phyloP scores from a whole-genome alignment of 176 grass and related monocot species.

The Aegilops speltoides region DNA sequence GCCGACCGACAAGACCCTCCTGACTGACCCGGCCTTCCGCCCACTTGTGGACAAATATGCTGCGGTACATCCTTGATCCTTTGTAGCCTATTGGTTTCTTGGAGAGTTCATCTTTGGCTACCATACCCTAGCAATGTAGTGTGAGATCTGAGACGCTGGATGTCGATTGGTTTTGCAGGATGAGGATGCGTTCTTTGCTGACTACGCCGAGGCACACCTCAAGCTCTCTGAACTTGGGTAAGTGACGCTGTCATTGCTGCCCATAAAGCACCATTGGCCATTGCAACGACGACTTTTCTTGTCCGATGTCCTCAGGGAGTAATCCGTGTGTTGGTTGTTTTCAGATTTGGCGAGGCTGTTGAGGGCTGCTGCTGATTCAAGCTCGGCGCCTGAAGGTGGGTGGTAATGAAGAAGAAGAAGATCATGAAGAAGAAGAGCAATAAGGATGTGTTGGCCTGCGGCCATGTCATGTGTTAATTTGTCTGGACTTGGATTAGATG shows the following conservation, averaged over 20 bases:
- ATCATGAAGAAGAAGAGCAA: constrained; percentile 35
- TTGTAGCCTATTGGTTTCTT: background rate
- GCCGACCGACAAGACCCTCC: constrained; percentile 77
- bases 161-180: constrained; percentile 38
- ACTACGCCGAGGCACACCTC: constrained; percentile 74
- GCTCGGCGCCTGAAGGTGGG: constrained; percentile 10
- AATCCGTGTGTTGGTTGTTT: background rate
- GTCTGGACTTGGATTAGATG: background rate
- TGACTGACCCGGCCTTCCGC: constrained; percentile 67
- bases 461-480: constrained; percentile 25
- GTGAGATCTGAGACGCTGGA: background rate
- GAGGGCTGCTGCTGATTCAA: constrained; percentile 17
- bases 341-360: constrained; percentile 51
- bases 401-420: constrained; percentile 3
- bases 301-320: background rate
- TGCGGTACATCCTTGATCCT: constrained; percentile 38
- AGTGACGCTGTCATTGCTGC: background rate
- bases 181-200: constrained; percentile 88
- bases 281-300: background rate
- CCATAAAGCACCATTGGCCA: background rate
- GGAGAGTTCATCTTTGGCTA: background rate
- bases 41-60: constrained; percentile 90
- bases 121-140: background rate
- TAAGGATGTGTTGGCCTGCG: constrained; percentile 40
- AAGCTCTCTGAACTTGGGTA: constrained; percentile 92